Evolutionary conservation across 345 rosid genomes (phyloP).

Genomic region (Brassica juncea): DNA sequence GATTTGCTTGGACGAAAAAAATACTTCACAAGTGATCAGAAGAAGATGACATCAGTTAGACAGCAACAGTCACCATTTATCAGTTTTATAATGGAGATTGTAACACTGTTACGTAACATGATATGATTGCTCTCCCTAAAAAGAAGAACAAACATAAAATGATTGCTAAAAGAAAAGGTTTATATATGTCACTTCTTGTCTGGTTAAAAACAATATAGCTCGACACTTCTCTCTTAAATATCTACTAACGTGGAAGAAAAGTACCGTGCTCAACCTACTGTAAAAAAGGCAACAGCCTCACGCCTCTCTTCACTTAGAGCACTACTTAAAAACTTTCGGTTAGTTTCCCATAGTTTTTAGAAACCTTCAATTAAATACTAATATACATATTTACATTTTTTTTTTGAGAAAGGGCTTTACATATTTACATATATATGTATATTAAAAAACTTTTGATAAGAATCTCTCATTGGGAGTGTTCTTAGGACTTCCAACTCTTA

Average conservation of each 20-base stretch:
- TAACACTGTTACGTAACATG: not conserved
- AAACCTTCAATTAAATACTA: too few relatives aligned
- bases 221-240: not conserved
- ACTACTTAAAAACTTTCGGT: too few relatives aligned
- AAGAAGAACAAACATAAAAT: not conserved
- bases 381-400: too few relatives aligned
- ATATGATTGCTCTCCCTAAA: not conserved
- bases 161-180: not conserved
- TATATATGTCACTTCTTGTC: not conserved
- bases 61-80: not conserved
- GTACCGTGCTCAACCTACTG: not conserved
- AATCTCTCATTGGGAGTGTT: too few relatives aligned
- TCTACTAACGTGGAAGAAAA: not conserved
- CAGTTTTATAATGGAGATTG: not conserved
- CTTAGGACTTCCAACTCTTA: too few relatives aligned
- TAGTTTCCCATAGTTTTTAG: too few relatives aligned
- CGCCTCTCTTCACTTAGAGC: too few relatives aligned
- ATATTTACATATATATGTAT: too few relatives aligned
- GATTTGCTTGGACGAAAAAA: not conserved
- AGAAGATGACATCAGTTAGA: constrained; percentile 13
- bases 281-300: too few relatives aligned
- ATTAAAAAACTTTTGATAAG: too few relatives aligned
- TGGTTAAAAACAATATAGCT: not conserved
- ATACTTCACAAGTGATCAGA: constrained; percentile 5
- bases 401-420: too few relatives aligned